Conservation (phyloP, 495 filamentous ascomycete genomes). For the Lasiosphaeria hispida region DNA sequence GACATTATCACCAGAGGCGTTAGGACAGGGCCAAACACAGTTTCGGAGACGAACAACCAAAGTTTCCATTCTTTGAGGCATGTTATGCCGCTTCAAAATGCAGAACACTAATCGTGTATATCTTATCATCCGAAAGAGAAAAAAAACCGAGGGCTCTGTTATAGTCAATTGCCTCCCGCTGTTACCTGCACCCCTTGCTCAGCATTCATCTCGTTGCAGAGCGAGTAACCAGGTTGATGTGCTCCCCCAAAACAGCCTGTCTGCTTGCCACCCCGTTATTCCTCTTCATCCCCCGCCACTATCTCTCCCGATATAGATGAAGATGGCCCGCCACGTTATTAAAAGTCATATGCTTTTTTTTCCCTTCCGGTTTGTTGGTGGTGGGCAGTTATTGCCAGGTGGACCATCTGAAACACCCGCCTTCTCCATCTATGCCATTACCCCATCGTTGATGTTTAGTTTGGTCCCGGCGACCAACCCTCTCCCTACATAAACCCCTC, state of each 20-base stretch:
- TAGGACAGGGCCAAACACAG: neutral
- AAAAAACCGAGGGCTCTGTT: neutral
- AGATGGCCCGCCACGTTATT: constrained; percentile 3
- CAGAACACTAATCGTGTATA: neutral
- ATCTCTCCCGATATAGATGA: neutral
- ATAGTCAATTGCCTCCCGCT: no score
- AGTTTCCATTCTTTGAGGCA: neutral
- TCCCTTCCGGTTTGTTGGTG: neutral
- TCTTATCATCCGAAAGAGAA: neutral
- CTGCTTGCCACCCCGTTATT: neutral
- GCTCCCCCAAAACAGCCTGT: neutral
- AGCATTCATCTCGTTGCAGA: no score
- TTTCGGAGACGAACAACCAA: constrained; percentile 1
- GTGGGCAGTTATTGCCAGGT: neutral
- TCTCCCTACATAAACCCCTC: no score
- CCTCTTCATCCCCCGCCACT: neutral
- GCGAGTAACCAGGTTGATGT: no score
- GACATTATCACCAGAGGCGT: no score
- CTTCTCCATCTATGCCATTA: neutral
- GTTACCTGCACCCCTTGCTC: no score
- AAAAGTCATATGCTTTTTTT: constrained; percentile 1
- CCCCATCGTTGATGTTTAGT: neutral
- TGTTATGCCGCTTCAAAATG: neutral
- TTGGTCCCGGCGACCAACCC: no score
- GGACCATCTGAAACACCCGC: neutral